Evolutionary conservation across 2,329 filamentous ascomycete genomes (phyloP).

Genomic region (Colletotrichum siamense): DNA sequence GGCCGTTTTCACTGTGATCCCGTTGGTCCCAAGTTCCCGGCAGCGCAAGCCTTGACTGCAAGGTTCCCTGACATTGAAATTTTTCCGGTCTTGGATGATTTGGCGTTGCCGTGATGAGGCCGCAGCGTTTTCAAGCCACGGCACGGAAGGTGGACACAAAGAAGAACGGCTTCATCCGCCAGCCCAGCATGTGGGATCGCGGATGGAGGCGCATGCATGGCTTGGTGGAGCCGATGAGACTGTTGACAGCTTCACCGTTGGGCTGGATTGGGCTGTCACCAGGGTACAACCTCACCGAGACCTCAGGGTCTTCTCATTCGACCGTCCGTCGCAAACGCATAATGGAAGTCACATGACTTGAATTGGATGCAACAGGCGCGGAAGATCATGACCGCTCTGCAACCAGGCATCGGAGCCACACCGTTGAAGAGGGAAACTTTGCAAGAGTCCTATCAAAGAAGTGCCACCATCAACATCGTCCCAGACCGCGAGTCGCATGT

Average conservation of each 20-base stretch:
- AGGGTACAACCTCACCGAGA: conserved; percentile 13
- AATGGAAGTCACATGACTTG: conserved; percentile 1
- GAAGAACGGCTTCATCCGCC: conserved; percentile 18
- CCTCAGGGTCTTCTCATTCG: neutral
- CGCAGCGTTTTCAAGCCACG: neutral
- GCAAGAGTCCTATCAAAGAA: neutral
- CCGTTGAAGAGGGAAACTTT: neutral
- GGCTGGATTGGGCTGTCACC: conserved; percentile 16
- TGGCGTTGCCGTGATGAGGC: neutral
- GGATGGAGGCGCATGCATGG: neutral
- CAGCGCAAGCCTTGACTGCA: neutral
- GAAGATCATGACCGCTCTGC: neutral
- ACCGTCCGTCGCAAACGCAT: neutral
- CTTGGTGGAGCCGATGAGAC: neutral
- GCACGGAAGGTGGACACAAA: neutral
- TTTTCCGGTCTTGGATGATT: neutral
- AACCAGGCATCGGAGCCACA: neutral
- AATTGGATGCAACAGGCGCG: neutral
- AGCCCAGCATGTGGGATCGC: conserved; percentile 12
- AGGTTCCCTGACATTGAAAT: neutral
- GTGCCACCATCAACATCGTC: neutral
- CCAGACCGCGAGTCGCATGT: neutral
- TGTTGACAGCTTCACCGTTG: conserved; percentile 9
- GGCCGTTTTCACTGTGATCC: conserved; percentile 6
- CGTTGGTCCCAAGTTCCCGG: conserved; percentile 13